Base-by-base conservation (phyloP, 306 rosid genomes). In the Astragalus membranaceus region DNA sequence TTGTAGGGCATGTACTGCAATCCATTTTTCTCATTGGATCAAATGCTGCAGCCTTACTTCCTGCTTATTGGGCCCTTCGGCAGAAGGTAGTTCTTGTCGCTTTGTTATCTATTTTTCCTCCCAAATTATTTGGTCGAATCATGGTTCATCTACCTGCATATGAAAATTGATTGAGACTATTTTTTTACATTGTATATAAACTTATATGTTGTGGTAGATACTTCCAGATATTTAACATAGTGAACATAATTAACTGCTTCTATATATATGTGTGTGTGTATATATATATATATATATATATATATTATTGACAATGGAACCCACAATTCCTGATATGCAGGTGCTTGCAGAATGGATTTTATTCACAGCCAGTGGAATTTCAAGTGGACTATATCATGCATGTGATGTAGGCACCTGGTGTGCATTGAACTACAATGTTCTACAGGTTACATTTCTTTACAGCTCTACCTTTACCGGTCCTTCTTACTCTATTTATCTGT, bases 381-480 rank as follows among this genome's bases (percentile, higher is more conserved):
- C 96, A 50, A 91, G 99, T 72, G 97, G 80, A 72, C 13, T 94
- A 65, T 94, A 94, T 70, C 99, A 94, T 85, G 97, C 97, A 39
- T 94, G 99, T 74, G 99, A 94, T 41, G 99, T 94, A 35, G 99
- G 99, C 56, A 79, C 97, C 20, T 91, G 99, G 99, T 94, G 99
- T 80, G 79, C 85, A 54, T 77, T 94, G 79, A 75, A 36, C 75
- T 94, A 65, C 49, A 72, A 68, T 66, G 95, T 84, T 62, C 83
- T 94, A 53, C 99, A 89, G 97, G 99, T 94, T 70, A 55, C 36
- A 50, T 20, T 63, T 58, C 55, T 78, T 94, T 62, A 59, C 54
- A 44, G 26, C 60, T 58, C 58, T 75, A 46, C 69, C 48, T 62
- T 58, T 47, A 44, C 15, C 14, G 20, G 70, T 78, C 67, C 70